Evolutionary conservation across 768 basidiomycete genomes (phyloP), one percentile per base, ranked within the genome.

Genomic region (Amanita subjunquillea): DNA sequence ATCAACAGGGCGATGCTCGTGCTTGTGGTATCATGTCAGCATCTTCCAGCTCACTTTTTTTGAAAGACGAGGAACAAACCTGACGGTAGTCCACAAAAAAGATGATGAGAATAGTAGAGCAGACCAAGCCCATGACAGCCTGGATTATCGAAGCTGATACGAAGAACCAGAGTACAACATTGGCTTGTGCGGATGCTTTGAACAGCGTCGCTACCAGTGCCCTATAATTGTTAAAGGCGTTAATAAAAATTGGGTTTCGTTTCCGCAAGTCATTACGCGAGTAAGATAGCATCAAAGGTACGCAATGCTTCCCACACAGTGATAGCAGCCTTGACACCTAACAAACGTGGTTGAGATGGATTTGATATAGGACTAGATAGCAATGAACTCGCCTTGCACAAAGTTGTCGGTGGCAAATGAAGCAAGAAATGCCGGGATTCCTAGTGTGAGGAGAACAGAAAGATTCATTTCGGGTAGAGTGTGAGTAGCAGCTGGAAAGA

Each of bases 61-160:
- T 17, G 17, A 15, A 9, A 17, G 9, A 27, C n/a, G n/a, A 20
- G 27, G 39, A 8, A 46, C 43, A 27, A 34, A 44, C 50, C 12
- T 44, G 12, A 43, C 7, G 29, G 41, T 22, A 1, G 13, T 34
- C 12, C 22, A 34, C 45, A 25, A 53, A 53, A 17, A 23, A 46
- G 22, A 53, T 37, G 41, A 53, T 46, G 22, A 53, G 43, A 7
- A 46, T 43, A n/a, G 32, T 53, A 13, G 51, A 53, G 34, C 15
- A 29, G 12, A 46, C 13, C 43, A 53, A n/a, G 23, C 32, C 42
- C 34, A 45, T 46, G 36, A 27, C 7, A 36, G 51, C 51, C 25
- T 42, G 51, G 20, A 46, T 7, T 17, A 38, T 6, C 3, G 51
- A 46, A n/a, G 32, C 2, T 1, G 43, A n/a, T 22, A n/a, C 25